A percentile compares a stretch with the other conserved stretches of the same genome.
These are phyloP conservation scores for Pyrenopolyporus hunteri DNA, from an alignment of 495 filamentous ascomycete genomes.

Conservation along the genomic window DNA sequence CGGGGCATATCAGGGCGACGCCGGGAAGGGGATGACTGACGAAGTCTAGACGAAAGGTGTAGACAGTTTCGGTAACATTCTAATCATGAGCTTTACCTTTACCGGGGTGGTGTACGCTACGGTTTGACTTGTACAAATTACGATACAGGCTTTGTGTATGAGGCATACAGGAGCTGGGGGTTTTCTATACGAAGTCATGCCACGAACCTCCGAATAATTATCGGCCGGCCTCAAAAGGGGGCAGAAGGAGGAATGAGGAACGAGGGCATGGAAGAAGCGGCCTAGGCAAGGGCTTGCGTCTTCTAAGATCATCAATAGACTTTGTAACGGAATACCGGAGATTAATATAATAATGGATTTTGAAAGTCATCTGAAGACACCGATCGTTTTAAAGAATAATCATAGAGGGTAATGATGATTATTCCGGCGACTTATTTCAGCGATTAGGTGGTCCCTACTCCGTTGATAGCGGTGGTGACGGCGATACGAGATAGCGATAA, in stretches of 20 bases:
- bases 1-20: not conserved
- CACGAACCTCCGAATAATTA: slow-evolving; percentile 7
- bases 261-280: slow-evolving; percentile 7
- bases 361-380: not conserved
- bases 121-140: slow-evolving; percentile 38
- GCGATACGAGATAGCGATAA: slow-evolving; percentile 20
- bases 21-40: slow-evolving; percentile 6
- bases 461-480: too few relatives aligned
- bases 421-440: not conserved
- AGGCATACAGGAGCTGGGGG: slow-evolving; percentile 16
- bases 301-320: slow-evolving; percentile 20
- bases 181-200: slow-evolving; percentile 28
- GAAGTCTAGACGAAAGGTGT: slow-evolving; percentile 12
- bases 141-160: slow-evolving; percentile 37
- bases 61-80: slow-evolving; percentile 32
- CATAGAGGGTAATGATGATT: not conserved
- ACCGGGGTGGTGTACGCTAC: slow-evolving; percentile 6
- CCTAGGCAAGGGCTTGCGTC: slow-evolving; percentile 12
- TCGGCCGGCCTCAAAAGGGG: not conserved
- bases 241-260: not conserved
- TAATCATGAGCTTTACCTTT: slow-evolving; percentile 23
- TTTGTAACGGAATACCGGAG: slow-evolving; percentile 3
- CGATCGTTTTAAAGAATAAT: too few relatives aligned
- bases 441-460: too few relatives aligned
- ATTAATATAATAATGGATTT: slow-evolving; percentile 16